Conservation (phyloP, 1,284 basidiomycete genomes). For the Rhodotorula sp. region DNA sequence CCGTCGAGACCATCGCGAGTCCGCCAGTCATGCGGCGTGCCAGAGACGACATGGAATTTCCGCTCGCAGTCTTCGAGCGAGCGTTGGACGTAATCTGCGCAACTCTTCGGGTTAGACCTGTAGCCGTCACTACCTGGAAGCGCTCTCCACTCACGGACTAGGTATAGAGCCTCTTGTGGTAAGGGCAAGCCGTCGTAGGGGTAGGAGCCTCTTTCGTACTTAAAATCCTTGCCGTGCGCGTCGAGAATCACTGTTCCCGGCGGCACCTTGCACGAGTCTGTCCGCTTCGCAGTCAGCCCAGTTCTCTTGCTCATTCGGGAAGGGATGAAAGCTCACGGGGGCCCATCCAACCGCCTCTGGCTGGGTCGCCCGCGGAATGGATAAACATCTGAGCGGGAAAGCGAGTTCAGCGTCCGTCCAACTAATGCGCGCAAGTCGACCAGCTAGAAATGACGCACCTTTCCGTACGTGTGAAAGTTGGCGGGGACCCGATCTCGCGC, state of each 20-base stretch:
- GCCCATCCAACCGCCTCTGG: conserved; percentile 21
- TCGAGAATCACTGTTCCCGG: conserved; percentile 23
- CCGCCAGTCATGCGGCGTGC: conserved; percentile 31
- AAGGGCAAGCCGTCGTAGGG: conserved; percentile 25
- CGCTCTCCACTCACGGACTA: conserved; percentile 15
- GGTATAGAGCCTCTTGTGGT: conserved; percentile 23
- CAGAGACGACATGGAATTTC: conserved; percentile 26
- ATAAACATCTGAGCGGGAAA: conserved; percentile 23
- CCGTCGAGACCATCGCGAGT: conserved; percentile 30
- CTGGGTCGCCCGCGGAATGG: conserved; percentile 11
- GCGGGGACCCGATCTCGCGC: conserved; percentile 10
- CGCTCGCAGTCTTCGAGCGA: conserved; percentile 27
- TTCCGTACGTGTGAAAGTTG: conserved; percentile 27
- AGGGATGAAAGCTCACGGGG: conserved; percentile 18
- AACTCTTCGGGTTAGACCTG: neutral
- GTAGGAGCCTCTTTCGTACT: conserved; percentile 11
- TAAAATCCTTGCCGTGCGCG: conserved; percentile 11
- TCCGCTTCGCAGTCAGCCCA: neutral
- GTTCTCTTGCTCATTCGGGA: neutral
- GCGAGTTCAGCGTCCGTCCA: neutral
- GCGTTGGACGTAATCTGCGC: conserved; percentile 34
- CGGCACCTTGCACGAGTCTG: conserved; percentile 31
- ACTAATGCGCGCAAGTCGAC: neutral
- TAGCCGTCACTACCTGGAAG: no score
- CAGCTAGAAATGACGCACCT: conserved; percentile 2